phyloP scores from a whole-genome alignment of 768 basidiomycete species.

The Hygrocybe punicea region DNA sequence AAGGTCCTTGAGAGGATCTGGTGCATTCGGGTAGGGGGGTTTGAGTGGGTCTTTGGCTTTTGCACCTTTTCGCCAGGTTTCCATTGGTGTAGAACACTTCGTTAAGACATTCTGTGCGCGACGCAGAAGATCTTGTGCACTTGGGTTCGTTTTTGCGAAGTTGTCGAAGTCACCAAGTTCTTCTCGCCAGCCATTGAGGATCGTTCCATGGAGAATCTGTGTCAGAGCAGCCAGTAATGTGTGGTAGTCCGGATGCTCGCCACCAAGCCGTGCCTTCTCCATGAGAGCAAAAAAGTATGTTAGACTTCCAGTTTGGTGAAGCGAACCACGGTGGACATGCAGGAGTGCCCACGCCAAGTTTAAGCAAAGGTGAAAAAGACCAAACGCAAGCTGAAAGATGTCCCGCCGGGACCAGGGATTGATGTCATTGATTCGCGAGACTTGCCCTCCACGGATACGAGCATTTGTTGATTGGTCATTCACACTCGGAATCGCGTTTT shows the following conservation, averaged over 20 bases:
- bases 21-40: too few species aligned
- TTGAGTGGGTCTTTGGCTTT: too few species aligned
- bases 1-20: too few species aligned
- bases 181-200: constrained; percentile 32
- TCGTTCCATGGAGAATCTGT: constrained; percentile 32
- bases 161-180: constrained; percentile 7
- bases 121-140: background rate
- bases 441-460: constrained; percentile 6
- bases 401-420: constrained; percentile 21
- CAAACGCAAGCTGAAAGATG: constrained; percentile 24
- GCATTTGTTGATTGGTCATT: too few species aligned
- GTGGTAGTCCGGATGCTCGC: constrained; percentile 35
- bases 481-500: constrained; percentile 3
- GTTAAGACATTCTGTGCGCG: background rate
- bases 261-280: constrained; percentile 29
- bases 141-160: background rate
- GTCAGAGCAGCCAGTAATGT: constrained; percentile 25
- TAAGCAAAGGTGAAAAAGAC: constrained; percentile 35
- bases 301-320: constrained; percentile 22
- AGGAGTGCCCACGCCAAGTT: constrained; percentile 35
- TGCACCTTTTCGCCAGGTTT: background rate
- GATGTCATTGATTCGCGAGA: constrained; percentile 12
- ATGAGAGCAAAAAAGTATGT: constrained; percentile 30
- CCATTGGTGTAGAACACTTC: background rate
- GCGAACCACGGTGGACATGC: constrained; percentile 26